A percentile compares a stretch with the other conserved stretches of the same genome.
phyloP scores from a whole-genome alignment of 371 early-diverging fungal species.

The Lichtheimia ornata region DNA sequence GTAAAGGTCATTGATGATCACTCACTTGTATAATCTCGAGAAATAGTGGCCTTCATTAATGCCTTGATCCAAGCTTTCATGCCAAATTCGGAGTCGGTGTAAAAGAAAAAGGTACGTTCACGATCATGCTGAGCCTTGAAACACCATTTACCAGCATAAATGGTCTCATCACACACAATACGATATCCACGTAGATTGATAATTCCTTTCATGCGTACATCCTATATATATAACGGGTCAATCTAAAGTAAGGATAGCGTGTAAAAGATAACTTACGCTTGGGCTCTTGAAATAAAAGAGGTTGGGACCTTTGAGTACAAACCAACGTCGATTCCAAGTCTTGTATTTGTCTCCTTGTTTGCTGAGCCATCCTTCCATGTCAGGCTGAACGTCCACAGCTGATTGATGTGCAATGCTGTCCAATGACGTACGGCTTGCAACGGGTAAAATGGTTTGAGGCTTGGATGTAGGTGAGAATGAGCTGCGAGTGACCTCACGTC shows the following conservation, averaged over 20 bases:
- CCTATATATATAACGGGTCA: slow-evolving; percentile 24
- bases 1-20: no score
- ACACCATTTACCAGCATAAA: slow-evolving; percentile 59
- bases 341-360: slow-evolving; percentile 65
- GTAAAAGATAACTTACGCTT: slow-evolving; percentile 29
- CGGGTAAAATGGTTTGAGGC: slow-evolving; percentile 19
- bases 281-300: slow-evolving; percentile 65
- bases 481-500: background rate
- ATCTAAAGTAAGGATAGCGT: background rate
- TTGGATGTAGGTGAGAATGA: slow-evolving; percentile 20
- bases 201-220: slow-evolving; percentile 47
- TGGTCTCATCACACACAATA: slow-evolving; percentile 52
- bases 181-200: slow-evolving; percentile 51
- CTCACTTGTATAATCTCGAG: slow-evolving; percentile 51
- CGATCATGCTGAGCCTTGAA: slow-evolving; percentile 57
- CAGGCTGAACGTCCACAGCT: slow-evolving; percentile 27
- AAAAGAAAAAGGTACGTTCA: slow-evolving; percentile 64
- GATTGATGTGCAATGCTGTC: slow-evolving; percentile 3
- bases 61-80: slow-evolving; percentile 69
- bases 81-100: slow-evolving; percentile 56
- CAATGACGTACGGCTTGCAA: slow-evolving; percentile 19
- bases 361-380: slow-evolving; percentile 62
- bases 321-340: slow-evolving; percentile 69
- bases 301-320: slow-evolving; percentile 59
- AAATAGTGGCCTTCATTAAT: slow-evolving; percentile 74